Percentiles rank a stretch among this genome's conserved stretches.
Conservation (phyloP, 768 basidiomycete genomes). For the Mycena pura region DNA sequence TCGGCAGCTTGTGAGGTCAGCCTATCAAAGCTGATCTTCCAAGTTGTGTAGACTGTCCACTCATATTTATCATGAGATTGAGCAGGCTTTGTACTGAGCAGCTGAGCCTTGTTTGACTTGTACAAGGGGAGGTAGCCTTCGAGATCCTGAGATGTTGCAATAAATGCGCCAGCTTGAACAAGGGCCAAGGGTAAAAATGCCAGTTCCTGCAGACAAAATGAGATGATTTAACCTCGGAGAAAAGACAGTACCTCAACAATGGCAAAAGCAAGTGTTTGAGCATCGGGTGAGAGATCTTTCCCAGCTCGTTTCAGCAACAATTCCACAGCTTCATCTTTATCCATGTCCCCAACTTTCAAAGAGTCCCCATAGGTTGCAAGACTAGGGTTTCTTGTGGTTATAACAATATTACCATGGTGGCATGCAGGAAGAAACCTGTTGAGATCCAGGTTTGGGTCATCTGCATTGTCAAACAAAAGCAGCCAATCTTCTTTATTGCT, state of each 20-base stretch:
- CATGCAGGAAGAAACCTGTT: slow-evolving; percentile 2
- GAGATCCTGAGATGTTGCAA: not conserved
- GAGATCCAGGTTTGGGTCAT: slow-evolving; percentile 1
- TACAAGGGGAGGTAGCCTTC: not conserved
- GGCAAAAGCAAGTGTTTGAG: not conserved
- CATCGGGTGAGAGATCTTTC: not conserved
- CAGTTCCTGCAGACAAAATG: not conserved
- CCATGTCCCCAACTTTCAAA: not conserved
- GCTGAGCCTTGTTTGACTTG: not conserved
- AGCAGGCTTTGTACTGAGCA: not conserved
- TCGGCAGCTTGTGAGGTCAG: not conserved
- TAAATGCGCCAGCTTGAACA: slow-evolving; percentile 5
- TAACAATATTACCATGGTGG: slow-evolving; percentile 17
- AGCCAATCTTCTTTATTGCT: not conserved
- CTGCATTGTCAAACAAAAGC: slow-evolving; percentile 3
- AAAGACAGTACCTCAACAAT: slow-evolving; percentile 8
- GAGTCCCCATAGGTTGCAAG: not conserved
- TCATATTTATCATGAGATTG: not conserved
- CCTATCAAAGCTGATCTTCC: slow-evolving; percentile 3
- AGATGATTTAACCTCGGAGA: not conserved
- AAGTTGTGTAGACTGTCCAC: slow-evolving; percentile 4
- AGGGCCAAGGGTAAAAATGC: not conserved
- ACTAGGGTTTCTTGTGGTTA: slow-evolving; percentile 13
- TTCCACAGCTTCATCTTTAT: not conserved
- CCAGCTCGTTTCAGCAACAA: not conserved